Conservation (phyloP, 2,329 filamentous ascomycete genomes). For the Sclerotinia spermophila region DNA sequence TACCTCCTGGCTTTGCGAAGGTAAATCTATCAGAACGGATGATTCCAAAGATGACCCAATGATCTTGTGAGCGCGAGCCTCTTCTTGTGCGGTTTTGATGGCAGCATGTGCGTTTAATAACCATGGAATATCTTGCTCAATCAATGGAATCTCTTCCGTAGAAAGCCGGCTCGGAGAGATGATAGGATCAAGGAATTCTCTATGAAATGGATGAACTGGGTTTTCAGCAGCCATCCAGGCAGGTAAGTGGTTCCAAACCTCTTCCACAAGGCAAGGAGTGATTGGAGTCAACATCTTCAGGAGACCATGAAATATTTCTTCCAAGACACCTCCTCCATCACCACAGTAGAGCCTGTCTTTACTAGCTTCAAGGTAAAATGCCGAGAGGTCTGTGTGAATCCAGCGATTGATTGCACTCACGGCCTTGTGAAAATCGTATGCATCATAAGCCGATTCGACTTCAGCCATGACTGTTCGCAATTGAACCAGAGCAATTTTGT, state of each 20-base stretch:
- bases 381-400: conserved; percentile 77
- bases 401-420: conserved; percentile 73
- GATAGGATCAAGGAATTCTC: conserved; percentile 30
- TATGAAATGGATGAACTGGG: conserved; percentile 43
- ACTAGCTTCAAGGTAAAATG: conserved; percentile 88
- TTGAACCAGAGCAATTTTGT: conserved; percentile 75
- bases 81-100: conserved; percentile 73
- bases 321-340: conserved; percentile 59
- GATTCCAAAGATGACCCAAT: conserved; percentile 81
- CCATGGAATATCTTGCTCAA: conserved; percentile 28
- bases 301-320: conserved; percentile 67
- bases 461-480: conserved; percentile 61
- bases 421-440: conserved; percentile 80
- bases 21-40: conserved; percentile 56
- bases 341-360: conserved; percentile 93
- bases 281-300: conserved; percentile 77
- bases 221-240: conserved; percentile 51
- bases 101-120: conserved; percentile 48
- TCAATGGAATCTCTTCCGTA: background rate
- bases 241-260: conserved; percentile 79
- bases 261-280: conserved; percentile 79
- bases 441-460: conserved; percentile 62
- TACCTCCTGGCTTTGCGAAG: conserved; percentile 35
- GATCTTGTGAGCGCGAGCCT: conserved; percentile 64
- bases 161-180: conserved; percentile 18